phyloP scores from a whole-genome alignment of 805 yeast species.

The Starmerella powellii region DNA sequence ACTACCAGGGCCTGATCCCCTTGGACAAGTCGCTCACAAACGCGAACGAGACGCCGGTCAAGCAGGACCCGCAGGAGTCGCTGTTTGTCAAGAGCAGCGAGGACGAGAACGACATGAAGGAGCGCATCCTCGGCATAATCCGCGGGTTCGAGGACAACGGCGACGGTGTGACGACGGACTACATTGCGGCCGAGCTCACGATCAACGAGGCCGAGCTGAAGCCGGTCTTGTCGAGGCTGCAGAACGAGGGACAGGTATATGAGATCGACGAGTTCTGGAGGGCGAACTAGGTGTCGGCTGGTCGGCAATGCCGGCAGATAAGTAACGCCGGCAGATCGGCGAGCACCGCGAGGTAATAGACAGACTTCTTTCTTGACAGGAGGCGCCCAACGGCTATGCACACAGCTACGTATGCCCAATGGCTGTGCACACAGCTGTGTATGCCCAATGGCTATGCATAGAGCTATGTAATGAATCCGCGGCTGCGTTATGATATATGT shows the following conservation, averaged over 20 bases:
- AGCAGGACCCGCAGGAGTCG: neutral
- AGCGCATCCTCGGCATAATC: conserved; percentile 12
- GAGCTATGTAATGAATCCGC: too few species aligned
- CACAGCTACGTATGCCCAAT: too few species aligned
- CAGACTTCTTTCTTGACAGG: too few species aligned
- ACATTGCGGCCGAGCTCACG: conserved; percentile 13
- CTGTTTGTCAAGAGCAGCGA: conserved; percentile 10
- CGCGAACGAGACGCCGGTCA: neutral
- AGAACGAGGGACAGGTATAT: conserved; percentile 9
- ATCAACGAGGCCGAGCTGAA: conserved; percentile 3
- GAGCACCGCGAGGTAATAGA: too few species aligned
- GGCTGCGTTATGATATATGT: too few species aligned
- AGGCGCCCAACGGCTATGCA: too few species aligned
- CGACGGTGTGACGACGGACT: conserved; percentile 13
- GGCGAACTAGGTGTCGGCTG: conserved; percentile 3
- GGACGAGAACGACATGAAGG: conserved; percentile 2
- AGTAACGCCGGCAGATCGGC: neutral
- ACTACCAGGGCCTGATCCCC: conserved; percentile 21
- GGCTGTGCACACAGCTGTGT: too few species aligned
- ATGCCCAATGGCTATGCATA: too few species aligned
- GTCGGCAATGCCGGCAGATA: too few species aligned
- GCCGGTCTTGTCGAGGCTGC: conserved; percentile 2
- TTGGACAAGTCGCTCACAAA: conserved; percentile 1
- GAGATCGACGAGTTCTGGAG: conserved; percentile 11
- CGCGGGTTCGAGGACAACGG: conserved; percentile 11